phyloP scores from a whole-genome alignment of 2,329 filamentous ascomycete species.

The Pochonia chlamydosporia region DNA sequence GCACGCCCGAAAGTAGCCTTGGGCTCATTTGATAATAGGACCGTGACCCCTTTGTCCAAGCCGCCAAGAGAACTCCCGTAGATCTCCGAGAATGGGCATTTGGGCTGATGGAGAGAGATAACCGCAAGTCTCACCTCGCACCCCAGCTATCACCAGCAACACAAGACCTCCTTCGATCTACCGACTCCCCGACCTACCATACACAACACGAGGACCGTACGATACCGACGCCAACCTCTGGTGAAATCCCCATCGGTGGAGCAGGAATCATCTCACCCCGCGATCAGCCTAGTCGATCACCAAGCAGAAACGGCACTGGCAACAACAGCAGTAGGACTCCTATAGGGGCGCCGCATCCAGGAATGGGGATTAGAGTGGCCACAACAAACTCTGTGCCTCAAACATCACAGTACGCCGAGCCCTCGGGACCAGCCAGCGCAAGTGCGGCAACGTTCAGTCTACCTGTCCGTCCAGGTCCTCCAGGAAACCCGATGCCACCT shows the following conservation, averaged over 20 bases:
- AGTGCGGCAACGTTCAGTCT: constrained; percentile 52
- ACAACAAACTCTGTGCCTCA: constrained; percentile 50
- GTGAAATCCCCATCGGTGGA: constrained; percentile 63
- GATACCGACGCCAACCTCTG: constrained; percentile 60
- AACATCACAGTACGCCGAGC: constrained; percentile 32
- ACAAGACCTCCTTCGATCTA: constrained; percentile 64
- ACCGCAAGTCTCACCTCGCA: constrained; percentile 88
- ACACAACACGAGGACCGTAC: constrained; percentile 36
- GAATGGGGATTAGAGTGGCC: constrained; percentile 45
- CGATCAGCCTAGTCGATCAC: constrained; percentile 46
- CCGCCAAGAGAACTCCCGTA: constrained; percentile 92
- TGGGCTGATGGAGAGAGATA: constrained; percentile 88
- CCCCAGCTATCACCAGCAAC: constrained; percentile 75
- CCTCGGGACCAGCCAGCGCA: constrained; percentile 33
- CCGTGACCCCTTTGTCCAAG: constrained; percentile 88
- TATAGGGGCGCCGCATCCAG: constrained; percentile 41
- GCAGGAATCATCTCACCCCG: constrained; percentile 49
- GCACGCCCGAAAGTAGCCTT: not conserved
- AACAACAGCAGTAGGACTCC: constrained; percentile 34
- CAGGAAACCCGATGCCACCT: constrained; percentile 52
- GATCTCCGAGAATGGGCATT: constrained; percentile 92
- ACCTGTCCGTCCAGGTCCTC: constrained; percentile 58
- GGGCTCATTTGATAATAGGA: constrained; percentile 58
- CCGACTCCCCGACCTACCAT: constrained; percentile 50
- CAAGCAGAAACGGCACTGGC: constrained; percentile 42